These are phyloP conservation scores for Cryptococcus hybrid DNA, from an alignment of 1,284 basidiomycete genomes.

Conservation along the genomic window DNA sequence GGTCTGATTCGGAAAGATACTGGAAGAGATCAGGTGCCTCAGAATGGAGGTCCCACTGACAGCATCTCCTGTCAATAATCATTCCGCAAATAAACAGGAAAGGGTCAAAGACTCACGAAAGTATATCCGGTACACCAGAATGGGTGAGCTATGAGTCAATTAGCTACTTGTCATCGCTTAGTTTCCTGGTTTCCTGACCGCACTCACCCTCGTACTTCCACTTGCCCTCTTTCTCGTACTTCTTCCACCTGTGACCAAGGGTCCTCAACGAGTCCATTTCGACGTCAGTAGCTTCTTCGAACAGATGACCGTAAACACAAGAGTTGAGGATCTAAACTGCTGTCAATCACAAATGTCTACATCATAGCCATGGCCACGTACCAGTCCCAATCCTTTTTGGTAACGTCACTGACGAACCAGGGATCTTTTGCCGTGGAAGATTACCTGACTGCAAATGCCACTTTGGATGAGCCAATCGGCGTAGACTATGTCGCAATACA, in stretches of 20 bases:
- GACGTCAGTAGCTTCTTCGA: slow-evolving; percentile 72
- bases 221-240: slow-evolving; percentile 90
- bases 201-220: slow-evolving; percentile 76
- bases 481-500: slow-evolving; percentile 96
- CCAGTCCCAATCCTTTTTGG: neutral
- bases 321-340: slow-evolving; percentile 61
- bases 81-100: slow-evolving; percentile 3
- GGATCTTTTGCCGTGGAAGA: slow-evolving; percentile 64
- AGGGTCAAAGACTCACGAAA: slow-evolving; percentile 54
- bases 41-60: slow-evolving; percentile 76
- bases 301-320: slow-evolving; percentile 83
- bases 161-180: neutral
- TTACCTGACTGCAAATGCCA: slow-evolving; percentile 78
- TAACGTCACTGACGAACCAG: slow-evolving; percentile 98
- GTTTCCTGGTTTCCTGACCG: too few species aligned
- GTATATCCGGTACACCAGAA: slow-evolving; percentile 98
- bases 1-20: slow-evolving; percentile 82
- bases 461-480: slow-evolving; percentile 82
- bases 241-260: slow-evolving; percentile 90
- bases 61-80: neutral
- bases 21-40: slow-evolving; percentile 94
- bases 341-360: neutral
- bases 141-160: slow-evolving; percentile 63
- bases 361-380: neutral
- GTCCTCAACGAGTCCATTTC: slow-evolving; percentile 79